Conservation (phyloP, 257 asterid genomes). For the Anisodus tanguticus region DNA sequence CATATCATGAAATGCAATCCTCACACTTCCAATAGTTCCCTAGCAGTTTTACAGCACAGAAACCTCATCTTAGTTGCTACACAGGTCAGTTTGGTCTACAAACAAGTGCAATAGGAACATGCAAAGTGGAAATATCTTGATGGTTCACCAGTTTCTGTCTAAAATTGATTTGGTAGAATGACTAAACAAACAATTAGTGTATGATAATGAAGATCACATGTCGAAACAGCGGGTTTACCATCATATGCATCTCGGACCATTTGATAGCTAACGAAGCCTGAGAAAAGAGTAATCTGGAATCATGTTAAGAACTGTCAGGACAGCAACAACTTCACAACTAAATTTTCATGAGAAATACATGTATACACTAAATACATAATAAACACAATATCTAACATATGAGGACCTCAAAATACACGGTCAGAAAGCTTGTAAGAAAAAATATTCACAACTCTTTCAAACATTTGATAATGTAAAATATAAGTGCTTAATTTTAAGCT, state of each 20-base stretch:
- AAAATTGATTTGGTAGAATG: constrained; percentile 10
- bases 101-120: constrained; percentile 20
- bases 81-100: constrained; percentile 19
- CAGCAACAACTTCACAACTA: constrained; percentile 7
- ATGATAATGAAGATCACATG: not conserved
- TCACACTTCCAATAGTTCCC: constrained; percentile 23
- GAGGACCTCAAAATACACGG: constrained; percentile 6
- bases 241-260: constrained; percentile 99
- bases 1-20: not conserved
- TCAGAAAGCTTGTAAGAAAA: not conserved
- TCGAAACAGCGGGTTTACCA: constrained; percentile 53
- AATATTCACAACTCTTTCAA: not conserved
- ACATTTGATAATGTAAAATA: constrained; percentile 19
- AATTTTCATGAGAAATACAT: constrained; percentile 15
- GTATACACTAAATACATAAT: not conserved
- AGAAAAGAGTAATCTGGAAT: constrained; percentile 87
- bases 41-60: not conserved
- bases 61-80: constrained; percentile 4
- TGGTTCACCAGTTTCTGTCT: not conserved
- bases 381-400: not conserved
- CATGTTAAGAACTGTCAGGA: constrained; percentile 37
- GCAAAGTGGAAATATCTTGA: constrained; percentile 16
- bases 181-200: not conserved
- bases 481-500: constrained; percentile 17
- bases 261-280: constrained; percentile 96